Percentiles rank a stretch among this genome's conserved stretches.
These are phyloP conservation scores for Gossypium stocksii DNA, from an alignment of 345 rosid species.

Conservation along the genomic window DNA sequence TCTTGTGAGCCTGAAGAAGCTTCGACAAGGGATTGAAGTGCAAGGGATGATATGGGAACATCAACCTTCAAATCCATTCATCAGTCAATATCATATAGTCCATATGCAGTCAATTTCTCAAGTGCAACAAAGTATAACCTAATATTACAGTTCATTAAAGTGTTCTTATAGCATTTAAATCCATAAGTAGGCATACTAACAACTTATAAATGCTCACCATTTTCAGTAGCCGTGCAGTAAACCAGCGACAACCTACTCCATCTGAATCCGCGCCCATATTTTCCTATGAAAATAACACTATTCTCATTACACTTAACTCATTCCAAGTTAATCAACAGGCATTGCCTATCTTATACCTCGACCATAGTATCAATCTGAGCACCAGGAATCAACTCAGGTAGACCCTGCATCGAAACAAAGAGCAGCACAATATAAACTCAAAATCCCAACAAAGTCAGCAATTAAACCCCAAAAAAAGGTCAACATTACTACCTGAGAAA, in stretches of 20 bases:
- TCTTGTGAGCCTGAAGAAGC: constrained; percentile 61
- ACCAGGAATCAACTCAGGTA: constrained; percentile 64
- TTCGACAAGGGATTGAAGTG: constrained; percentile 70
- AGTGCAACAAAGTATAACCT: not conserved
- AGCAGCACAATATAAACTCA: not conserved
- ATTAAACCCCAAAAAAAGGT: not conserved
- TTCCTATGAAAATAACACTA: constrained; percentile 33
- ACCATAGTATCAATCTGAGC: constrained; percentile 69
- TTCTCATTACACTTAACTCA: constrained; percentile 8
- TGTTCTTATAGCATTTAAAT: not conserved
- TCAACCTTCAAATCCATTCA: constrained; percentile 60
- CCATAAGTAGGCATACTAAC: not conserved
- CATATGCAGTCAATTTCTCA: not conserved
- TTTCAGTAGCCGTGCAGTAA: constrained; percentile 46
- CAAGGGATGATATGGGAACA: constrained; percentile 62
- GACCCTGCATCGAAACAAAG: constrained; percentile 33
- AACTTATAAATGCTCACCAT: constrained; percentile 42
- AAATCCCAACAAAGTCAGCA: not conserved
- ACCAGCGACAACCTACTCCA: constrained; percentile 43
- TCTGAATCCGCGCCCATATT: constrained; percentile 25
- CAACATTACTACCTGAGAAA: constrained; percentile 43
- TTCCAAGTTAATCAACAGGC: constrained; percentile 20
- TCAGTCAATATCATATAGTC: constrained; percentile 17
- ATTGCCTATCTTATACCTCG: constrained; percentile 47
- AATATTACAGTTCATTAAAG: not conserved